Base-by-base conservation (phyloP, 352 stramenopile species). In the Lagenidium sp. region DNA sequence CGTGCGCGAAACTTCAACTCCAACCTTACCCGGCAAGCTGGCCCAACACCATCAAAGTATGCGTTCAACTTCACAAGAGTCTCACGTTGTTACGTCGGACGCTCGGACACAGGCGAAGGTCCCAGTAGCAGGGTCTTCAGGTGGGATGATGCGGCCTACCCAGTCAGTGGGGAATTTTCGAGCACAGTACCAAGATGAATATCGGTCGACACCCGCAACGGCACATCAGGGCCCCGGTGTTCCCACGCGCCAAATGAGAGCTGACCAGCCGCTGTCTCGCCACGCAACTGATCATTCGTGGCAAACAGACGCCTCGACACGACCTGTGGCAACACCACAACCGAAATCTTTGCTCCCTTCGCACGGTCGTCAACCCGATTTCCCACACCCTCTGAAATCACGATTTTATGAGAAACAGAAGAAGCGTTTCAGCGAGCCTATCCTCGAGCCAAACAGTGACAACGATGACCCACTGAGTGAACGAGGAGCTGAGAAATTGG, bases 111-210 rank as follows among this genome's bases (percentile, higher is more conserved):
- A n/a, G n/a, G n/a, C n/a, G n/a, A n/a, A n/a, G n/a, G n/a, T n/a
- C n/a, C n/a, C n/a, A n/a, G n/a, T n/a, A n/a, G n/a, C n/a, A n/a
- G n/a, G n/a, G n/a, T n/a, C n/a, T n/a, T n/a, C n/a, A n/a, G 21
- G 60, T 44, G 53, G 66, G 43, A 36, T 22, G 16, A 60, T 89
- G 40, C 65, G 79, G 21, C 73, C 76, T 19, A 65, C 69, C 6
- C 57, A 75, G 26, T 92, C 79, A 3, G 69, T 92, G 12, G 79
- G 74, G 1, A 88, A 92, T 32, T 85, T 89, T n/a, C 64, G 67
- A 7, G 60, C 66, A 4, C 22, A 37, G 41, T 83, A 82, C 39
- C 62, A 80, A 50, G 62, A 82, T 4, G 72, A 84, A 2, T 61
- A 26, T 8, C 12, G 8, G 23, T 34, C 23, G 38, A 10, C 15